Conservation (phyloP, 1,284 basidiomycete species). For the Megacollybia platyphylla region DNA sequence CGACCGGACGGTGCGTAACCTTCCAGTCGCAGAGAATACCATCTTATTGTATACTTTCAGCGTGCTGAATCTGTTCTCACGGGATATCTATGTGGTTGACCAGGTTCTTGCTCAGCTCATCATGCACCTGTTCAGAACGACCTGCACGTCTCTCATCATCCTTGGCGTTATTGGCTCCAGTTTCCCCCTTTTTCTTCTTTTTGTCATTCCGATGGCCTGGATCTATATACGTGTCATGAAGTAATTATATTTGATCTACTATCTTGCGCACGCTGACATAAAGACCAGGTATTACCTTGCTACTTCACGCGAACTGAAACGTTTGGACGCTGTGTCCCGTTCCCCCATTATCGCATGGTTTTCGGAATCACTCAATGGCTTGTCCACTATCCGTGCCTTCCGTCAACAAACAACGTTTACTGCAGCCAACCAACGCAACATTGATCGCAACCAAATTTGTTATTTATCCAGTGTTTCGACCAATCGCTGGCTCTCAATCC, state of each 20-base stretch:
- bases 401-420: constrained; percentile 65
- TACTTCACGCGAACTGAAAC: constrained; percentile 86
- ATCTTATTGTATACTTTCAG: constrained; percentile 20
- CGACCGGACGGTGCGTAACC: constrained; percentile 51
- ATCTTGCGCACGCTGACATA: not conserved
- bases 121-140: constrained; percentile 52
- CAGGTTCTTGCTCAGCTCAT: constrained; percentile 71
- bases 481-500: constrained; percentile 67
- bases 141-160: constrained; percentile 57
- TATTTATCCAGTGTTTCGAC: constrained; percentile 64
- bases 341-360: constrained; percentile 90
- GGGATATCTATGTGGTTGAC: constrained; percentile 89
- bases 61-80: constrained; percentile 81
- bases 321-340: constrained; percentile 81
- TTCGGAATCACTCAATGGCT: constrained; percentile 75
- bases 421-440: constrained; percentile 63
- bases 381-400: constrained; percentile 81
- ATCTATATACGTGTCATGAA: constrained; percentile 71
- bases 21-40: constrained; percentile 1
- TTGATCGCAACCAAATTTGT: constrained; percentile 78
- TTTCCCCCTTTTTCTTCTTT: constrained; percentile 76
- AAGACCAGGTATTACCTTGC: constrained; percentile 71
- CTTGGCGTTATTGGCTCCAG: constrained; percentile 67
- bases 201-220: constrained; percentile 62
- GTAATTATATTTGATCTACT: constrained; percentile 24